Percentiles rank a stretch among this genome's conserved stretches.
Evolutionary conservation across 2,329 filamentous ascomycete genomes (phyloP).

Genomic region (Verticillium tricorpus): DNA sequence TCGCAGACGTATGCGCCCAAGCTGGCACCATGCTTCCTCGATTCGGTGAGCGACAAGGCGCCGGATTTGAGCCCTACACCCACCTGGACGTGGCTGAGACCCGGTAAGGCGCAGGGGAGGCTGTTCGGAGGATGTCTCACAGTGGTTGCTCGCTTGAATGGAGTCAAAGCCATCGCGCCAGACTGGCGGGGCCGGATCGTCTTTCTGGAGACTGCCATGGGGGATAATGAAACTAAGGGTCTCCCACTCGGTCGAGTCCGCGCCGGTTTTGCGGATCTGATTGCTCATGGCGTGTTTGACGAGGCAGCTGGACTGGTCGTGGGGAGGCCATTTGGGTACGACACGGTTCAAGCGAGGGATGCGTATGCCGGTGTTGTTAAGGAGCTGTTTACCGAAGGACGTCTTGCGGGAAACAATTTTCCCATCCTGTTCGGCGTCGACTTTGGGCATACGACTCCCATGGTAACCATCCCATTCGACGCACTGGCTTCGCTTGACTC

Average conservation of each 20-base stretch:
- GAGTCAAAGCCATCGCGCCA: constrained; percentile 25
- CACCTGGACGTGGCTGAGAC: constrained; percentile 32
- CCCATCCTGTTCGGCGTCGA: constrained; percentile 38
- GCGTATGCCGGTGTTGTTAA: too few species aligned
- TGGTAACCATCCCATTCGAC: constrained; percentile 36
- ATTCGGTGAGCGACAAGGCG: constrained; percentile 18
- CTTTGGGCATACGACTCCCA: constrained; percentile 36
- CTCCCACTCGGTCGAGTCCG: constrained; percentile 24
- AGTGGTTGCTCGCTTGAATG: constrained; percentile 31
- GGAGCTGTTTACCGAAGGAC: too few species aligned
- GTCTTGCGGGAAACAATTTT: constrained; percentile 17
- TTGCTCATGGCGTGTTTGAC: constrained; percentile 35
- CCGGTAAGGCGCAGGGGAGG: constrained; percentile 32
- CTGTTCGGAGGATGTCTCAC: constrained; percentile 38
- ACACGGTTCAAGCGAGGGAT: too few species aligned
- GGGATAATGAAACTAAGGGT: constrained; percentile 17
- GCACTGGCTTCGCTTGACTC: constrained; percentile 32
- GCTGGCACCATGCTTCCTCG: constrained; percentile 10
- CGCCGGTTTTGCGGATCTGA: constrained; percentile 33
- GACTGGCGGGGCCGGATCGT: constrained; percentile 33
- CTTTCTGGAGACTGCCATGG: constrained; percentile 35
- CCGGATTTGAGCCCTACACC: constrained; percentile 22
- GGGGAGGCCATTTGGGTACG: too few species aligned
- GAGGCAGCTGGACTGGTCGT: constrained; percentile 28
- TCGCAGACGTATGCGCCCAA: too few species aligned